phyloP scores from a whole-genome alignment of 2,329 filamentous ascomycete genomes.

The Orbilia oligospora region DNA sequence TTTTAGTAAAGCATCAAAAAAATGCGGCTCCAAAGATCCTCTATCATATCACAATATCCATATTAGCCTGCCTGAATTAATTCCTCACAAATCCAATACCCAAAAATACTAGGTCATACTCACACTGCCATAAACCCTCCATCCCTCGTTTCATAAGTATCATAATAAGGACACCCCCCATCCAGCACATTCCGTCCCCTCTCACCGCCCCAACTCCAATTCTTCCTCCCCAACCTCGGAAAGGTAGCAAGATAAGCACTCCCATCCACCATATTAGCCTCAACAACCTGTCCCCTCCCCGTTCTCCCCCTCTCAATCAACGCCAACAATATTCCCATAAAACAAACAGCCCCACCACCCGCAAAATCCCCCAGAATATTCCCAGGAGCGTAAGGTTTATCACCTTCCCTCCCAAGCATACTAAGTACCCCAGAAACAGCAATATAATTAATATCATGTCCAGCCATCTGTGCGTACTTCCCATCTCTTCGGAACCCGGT shows the following conservation, averaged over 20 bases:
- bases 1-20: slow-evolving; percentile 78
- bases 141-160: slow-evolving; percentile 87
- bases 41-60: slow-evolving; percentile 64
- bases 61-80: not conserved
- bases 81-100: not conserved
- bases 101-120: slow-evolving; percentile 3
- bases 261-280: slow-evolving; percentile 98
- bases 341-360: slow-evolving; percentile 85
- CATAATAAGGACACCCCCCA: slow-evolving; percentile 88
- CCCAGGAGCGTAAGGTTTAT: slow-evolving; percentile 80
- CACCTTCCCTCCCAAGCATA: slow-evolving; percentile 74
- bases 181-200: slow-evolving; percentile 80
- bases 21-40: slow-evolving; percentile 91
- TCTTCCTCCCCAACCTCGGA: slow-evolving; percentile 78
- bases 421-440: slow-evolving; percentile 85
- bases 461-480: slow-evolving; percentile 72
- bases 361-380: slow-evolving; percentile 94
- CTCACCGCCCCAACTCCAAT: slow-evolving; percentile 74
- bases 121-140: slow-evolving; percentile 83
- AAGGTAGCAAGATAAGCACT: slow-evolving; percentile 83
- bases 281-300: slow-evolving; percentile 86
- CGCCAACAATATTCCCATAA: slow-evolving; percentile 85
- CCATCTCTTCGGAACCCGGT: slow-evolving; percentile 92
- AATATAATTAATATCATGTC: slow-evolving; percentile 81
- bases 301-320: slow-evolving; percentile 76